A percentile compares a stretch with the other conserved stretches of the same genome.
These are phyloP conservation scores for Kernera saxatilis DNA, from an alignment of 345 rosid species.

Conservation along the genomic window DNA sequence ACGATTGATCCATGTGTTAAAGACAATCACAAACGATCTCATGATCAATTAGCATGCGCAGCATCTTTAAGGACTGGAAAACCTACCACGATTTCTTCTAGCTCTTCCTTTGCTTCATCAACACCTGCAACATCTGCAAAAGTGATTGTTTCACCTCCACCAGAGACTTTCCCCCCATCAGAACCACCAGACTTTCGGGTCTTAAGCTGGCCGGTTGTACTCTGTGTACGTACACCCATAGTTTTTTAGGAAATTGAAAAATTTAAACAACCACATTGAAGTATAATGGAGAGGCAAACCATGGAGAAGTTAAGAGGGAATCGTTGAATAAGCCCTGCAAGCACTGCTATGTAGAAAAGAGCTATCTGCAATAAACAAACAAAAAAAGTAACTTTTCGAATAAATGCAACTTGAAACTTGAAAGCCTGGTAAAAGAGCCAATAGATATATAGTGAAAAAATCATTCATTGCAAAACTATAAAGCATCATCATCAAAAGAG, in stretches of 20 bases:
- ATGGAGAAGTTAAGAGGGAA: slow-evolving; percentile 77
- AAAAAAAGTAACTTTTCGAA: not conserved
- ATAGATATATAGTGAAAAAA: not conserved
- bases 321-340: slow-evolving; percentile 64
- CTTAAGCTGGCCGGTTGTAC: slow-evolving; percentile 75
- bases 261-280: not conserved
- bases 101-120: slow-evolving; percentile 98
- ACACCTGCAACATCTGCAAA: slow-evolving; percentile 98
- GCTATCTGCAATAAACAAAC: slow-evolving; percentile 56
- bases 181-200: slow-evolving; percentile 64
- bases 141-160: slow-evolving; percentile 68
- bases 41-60: not conserved
- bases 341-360: slow-evolving; percentile 69
- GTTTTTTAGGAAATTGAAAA: not conserved
- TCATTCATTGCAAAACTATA: not conserved
- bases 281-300: slow-evolving; percentile 34
- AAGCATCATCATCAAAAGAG: not conserved
- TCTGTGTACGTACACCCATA: slow-evolving; percentile 36
- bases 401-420: not conserved
- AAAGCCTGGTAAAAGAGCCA: not conserved
- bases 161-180: slow-evolving; percentile 55
- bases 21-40: not conserved
- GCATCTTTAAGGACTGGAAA: not conserved
- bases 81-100: slow-evolving; percentile 94
- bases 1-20: slow-evolving; percentile 21